phyloP scores from a whole-genome alignment of 164 flowering plant species.

The Chimonanthus salicifolius region DNA sequence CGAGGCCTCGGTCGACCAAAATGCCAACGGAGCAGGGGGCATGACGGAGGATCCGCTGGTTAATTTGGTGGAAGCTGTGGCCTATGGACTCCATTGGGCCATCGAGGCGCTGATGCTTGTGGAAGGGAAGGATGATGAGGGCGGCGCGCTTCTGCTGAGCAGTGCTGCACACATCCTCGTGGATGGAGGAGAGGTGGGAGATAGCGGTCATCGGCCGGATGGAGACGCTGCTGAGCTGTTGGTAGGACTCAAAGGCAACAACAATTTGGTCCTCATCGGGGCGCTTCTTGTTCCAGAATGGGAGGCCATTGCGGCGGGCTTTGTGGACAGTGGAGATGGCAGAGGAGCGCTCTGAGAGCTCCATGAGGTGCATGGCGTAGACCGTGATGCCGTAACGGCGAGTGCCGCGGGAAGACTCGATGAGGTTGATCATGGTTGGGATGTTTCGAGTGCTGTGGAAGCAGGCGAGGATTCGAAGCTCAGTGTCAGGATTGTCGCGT shows the following conservation, averaged over 20 bases:
- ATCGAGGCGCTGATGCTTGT: slow-evolving; percentile 42
- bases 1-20: slow-evolving; percentile 46
- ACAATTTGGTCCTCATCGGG: slow-evolving; percentile 26
- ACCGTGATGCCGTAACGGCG: slow-evolving; percentile 25
- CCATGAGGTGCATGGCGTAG: slow-evolving; percentile 59
- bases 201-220: slow-evolving; percentile 56
- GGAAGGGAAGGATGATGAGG: slow-evolving; percentile 45
- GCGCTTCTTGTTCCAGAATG: slow-evolving; percentile 45
- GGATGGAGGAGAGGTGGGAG: slow-evolving; percentile 34
- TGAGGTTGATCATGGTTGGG: slow-evolving; percentile 41
- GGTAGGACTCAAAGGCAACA: slow-evolving; percentile 44
- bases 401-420: slow-evolving; percentile 44
- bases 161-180: slow-evolving; percentile 44
- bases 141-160: slow-evolving; percentile 40
- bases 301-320: slow-evolving; percentile 44
- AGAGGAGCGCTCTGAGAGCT: slow-evolving; percentile 49
- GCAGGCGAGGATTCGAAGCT: slow-evolving; percentile 40
- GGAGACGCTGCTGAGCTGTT: slow-evolving; percentile 35
- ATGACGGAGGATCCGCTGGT: slow-evolving; percentile 25
- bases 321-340: slow-evolving; percentile 51
- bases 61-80: slow-evolving; percentile 25
- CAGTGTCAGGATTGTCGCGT: slow-evolving; percentile 23
- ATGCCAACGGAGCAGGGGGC: slow-evolving; percentile 51
- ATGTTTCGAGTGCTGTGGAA: slow-evolving; percentile 42
- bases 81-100: slow-evolving; percentile 39